Conservation (phyloP, 1,284 basidiomycete genomes). For the Coniferiporia weirii region DNA sequence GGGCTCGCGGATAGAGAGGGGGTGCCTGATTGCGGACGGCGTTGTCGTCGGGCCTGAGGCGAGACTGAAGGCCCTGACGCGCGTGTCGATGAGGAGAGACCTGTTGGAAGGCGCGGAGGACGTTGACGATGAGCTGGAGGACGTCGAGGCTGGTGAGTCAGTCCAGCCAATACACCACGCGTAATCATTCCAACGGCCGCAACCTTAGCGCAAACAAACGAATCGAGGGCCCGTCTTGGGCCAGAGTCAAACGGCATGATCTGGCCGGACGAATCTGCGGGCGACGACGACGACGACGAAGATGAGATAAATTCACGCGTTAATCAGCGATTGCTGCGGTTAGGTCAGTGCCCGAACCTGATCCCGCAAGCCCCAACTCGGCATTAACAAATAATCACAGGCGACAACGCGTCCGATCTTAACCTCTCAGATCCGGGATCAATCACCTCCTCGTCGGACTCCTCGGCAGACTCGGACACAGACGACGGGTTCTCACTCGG, state of each 20-base stretch:
- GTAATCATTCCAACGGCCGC: background rate
- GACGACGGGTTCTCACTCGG: constrained; percentile 13
- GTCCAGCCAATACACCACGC: background rate
- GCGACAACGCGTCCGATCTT: constrained; percentile 56
- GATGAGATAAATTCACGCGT: constrained; percentile 55
- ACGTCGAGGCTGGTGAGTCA: constrained; percentile 54
- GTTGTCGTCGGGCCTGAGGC: constrained; percentile 75
- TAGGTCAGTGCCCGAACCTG: constrained; percentile 40
- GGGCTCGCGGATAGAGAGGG: constrained; percentile 54
- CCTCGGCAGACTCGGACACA: constrained; percentile 30
- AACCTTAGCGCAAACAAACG: constrained; percentile 35
- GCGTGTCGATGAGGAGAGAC: constrained; percentile 53
- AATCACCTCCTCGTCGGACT: constrained; percentile 33
- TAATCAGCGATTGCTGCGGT: constrained; percentile 66
- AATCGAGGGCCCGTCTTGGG: constrained; percentile 46
- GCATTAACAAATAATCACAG: constrained; percentile 29
- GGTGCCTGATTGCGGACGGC: constrained; percentile 77
- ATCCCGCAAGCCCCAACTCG: background rate
- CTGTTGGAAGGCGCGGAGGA: constrained; percentile 26
- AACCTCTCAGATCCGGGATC: constrained; percentile 55
- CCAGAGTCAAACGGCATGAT: constrained; percentile 61
- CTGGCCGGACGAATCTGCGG: constrained; percentile 51
- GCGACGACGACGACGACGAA: constrained; percentile 47
- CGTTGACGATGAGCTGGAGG: constrained; percentile 48
- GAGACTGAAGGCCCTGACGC: constrained; percentile 62